These are phyloP conservation scores for Penicillium fimorum DNA, from an alignment of 495 filamentous ascomycete genomes.

Conservation along the genomic window DNA sequence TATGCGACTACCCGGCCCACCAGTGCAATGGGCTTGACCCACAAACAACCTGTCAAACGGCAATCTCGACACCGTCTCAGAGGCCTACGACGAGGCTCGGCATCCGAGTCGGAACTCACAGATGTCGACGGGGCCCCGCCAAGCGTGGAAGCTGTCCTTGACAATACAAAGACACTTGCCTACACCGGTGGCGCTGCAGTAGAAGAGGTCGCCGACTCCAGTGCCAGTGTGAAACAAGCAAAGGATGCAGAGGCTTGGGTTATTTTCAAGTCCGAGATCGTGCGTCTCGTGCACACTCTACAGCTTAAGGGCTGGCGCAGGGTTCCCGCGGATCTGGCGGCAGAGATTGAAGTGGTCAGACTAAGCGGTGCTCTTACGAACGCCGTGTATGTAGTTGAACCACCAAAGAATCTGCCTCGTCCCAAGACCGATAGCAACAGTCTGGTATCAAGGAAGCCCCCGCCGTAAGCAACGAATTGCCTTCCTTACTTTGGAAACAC, in stretches of 20 bases:
- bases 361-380: conserved; percentile 95
- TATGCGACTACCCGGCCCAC: conserved; percentile 39
- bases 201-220: conserved; percentile 39
- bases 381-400: conserved; percentile 89
- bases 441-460: conserved; percentile 48
- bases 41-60: conserved; percentile 37
- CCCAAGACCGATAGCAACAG: conserved; percentile 37
- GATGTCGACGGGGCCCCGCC: conserved; percentile 72
- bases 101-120: conserved; percentile 79
- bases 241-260: conserved; percentile 75
- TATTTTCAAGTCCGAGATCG: conserved; percentile 84
- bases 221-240: conserved; percentile 37
- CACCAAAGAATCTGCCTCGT: conserved; percentile 58
- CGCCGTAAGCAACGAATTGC: conserved; percentile 44
- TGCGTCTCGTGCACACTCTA: conserved; percentile 85
- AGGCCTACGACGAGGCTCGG: conserved; percentile 40
- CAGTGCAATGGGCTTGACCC: conserved; percentile 31
- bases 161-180: conserved; percentile 83
- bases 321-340: conserved; percentile 68
- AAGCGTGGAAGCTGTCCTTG: conserved; percentile 72
- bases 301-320: conserved; percentile 85
- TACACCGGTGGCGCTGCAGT: conserved; percentile 62
- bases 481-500: neutral
- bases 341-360: conserved; percentile 74
- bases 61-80: conserved; percentile 31